Conservation (phyloP, 2,329 filamentous ascomycete species). For the Trichoderma sp. region DNA sequence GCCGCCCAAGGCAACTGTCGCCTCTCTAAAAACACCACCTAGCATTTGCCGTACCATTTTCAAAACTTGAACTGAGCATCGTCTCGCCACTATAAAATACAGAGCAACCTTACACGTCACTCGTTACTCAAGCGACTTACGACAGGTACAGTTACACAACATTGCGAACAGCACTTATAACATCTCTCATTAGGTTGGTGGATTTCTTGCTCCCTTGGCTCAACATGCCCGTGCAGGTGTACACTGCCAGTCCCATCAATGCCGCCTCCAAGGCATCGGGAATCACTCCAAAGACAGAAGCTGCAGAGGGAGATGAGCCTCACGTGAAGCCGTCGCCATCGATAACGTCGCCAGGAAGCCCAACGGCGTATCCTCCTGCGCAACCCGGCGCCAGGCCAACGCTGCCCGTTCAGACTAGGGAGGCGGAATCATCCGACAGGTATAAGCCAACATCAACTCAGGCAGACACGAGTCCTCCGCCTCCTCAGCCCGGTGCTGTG, state of each 20-base stretch:
- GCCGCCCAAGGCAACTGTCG: background rate
- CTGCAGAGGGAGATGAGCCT: slow-evolving; percentile 24
- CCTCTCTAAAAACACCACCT: background rate
- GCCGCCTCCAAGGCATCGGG: slow-evolving; percentile 52
- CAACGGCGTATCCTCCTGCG: slow-evolving; percentile 39
- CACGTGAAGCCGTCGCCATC: slow-evolving; percentile 28
- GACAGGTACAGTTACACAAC: background rate
- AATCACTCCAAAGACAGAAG: slow-evolving; percentile 45
- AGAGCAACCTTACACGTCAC: background rate
- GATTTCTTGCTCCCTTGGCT: background rate
- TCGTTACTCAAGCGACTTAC: background rate
- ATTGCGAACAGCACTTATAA: background rate
- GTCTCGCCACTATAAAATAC: background rate
- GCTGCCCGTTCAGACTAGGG: slow-evolving; percentile 43
- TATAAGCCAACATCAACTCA: slow-evolving; percentile 45
- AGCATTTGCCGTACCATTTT: background rate
- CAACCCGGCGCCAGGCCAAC: slow-evolving; percentile 47
- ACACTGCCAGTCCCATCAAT: slow-evolving; percentile 57
- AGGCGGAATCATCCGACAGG: slow-evolving; percentile 32
- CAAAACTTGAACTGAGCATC: background rate
- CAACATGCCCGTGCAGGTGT: slow-evolving; percentile 59
- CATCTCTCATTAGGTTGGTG: background rate
- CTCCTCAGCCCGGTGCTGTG: slow-evolving; percentile 56
- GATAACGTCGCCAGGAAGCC: slow-evolving; percentile 26
- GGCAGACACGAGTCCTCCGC: slow-evolving; percentile 42